phyloP scores from a whole-genome alignment of 257 asterid species.

The Sherardia arvensis region DNA sequence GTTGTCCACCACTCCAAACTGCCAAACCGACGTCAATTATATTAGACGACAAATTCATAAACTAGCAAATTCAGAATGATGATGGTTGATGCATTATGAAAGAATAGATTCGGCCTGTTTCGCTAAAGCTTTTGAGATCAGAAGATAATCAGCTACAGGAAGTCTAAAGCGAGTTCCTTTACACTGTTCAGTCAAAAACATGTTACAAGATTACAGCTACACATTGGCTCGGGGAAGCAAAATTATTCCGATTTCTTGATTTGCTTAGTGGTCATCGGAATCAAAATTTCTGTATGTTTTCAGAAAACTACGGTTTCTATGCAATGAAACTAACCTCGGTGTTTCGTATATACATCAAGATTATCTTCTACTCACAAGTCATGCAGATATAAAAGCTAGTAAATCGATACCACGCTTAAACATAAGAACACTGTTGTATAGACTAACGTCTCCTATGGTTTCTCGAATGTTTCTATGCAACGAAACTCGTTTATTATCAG shows the following conservation, averaged over 20 bases:
- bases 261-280: not conserved
- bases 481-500: too few species aligned
- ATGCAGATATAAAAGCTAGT: not conserved
- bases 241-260: not conserved
- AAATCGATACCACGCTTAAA: too few species aligned
- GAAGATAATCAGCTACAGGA: not conserved
- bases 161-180: not conserved
- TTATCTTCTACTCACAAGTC: not conserved
- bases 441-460: too few species aligned
- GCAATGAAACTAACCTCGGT: not conserved
- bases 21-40: not conserved
- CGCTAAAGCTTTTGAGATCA: not conserved
- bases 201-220: not conserved
- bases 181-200: not conserved
- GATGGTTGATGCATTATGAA: not conserved
- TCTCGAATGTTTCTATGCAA: too few species aligned
- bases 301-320: not conserved
- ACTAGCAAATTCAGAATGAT: not conserved
- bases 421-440: too few species aligned
- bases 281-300: not conserved
- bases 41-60: not conserved
- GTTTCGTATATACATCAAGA: not conserved
- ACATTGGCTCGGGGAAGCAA: too few species aligned
- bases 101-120: not conserved
- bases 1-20: conserved; percentile 69